Evolutionary conservation across 1,284 basidiomycete species (phyloP), one percentile per base, ranked within the genome.

Genomic region (Malassezia yamatoensis): DNA sequence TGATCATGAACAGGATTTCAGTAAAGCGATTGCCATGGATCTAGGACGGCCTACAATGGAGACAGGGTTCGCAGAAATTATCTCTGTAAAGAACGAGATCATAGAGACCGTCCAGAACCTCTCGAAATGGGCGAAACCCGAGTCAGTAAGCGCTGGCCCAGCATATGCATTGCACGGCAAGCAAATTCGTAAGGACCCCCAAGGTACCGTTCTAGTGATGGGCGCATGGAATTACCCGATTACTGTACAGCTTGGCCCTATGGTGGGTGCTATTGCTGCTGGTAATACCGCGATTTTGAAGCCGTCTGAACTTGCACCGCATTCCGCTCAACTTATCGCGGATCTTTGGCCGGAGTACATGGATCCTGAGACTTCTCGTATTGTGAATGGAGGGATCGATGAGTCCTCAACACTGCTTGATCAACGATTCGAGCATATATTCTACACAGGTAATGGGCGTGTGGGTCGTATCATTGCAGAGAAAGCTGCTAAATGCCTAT

Each of bases 401-500:
- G 85, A 90, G 75, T 83, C 85, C 0, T 85, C 84, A 33, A 85
- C 81, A 79, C 73, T 90, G 5, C 79, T 94, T 10, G 85, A 88
- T 65, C 79, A 88, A 37, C 82, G 80, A 51, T 94, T 88, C 87
- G 89, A 86, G 63, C 79, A 86, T 85, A 61, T 83, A 63, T 76
- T 77, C 58, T 77, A 75, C 66, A 71, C 82, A 29, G 83, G 82
- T 8, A 83, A 84, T 44, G 81, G 83, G 49, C 79, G 79, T 16
- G 83, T 94, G 5, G 90, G 81, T 0, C 83, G 80, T 63, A 83
- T 94, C 57, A 82, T 96, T 10, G 83, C 85, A 8, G 77, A 80
- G 0, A 90, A 90, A 0, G 89, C 89, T 3, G 89, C 87, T 9
- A 86, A 90, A 75, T 83, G 85, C 52, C 77, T 94, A 16, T 88